Evolutionary conservation across 371 early-diverging fungal genomes (phyloP), one percentile per base, ranked within the genome.

Genomic region (Funneliformis caledonium): DNA sequence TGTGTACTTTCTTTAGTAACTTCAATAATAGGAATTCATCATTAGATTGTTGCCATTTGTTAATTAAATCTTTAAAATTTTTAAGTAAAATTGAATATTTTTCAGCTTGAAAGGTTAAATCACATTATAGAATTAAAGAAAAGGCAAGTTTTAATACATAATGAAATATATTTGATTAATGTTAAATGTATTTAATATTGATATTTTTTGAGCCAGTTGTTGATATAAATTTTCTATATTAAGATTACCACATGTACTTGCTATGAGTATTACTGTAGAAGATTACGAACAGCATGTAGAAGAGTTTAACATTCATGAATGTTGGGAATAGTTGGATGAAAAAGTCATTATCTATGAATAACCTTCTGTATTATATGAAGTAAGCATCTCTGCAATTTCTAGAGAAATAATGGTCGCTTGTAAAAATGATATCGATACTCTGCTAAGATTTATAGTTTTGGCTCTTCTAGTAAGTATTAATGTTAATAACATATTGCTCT

Each of bases 391-490:
- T 26, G 67, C 78, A 65, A 50, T 77, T 33, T 26, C 45, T 64
- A 62, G 64, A n/a, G n/a, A n/a, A n/a, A n/a, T n/a, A 26, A 3
- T 22, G 48, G 47, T 76, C 47, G 45, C 0, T 5, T 26, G 45
- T 45, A 43, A 37, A 16, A 64, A 64, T 47, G 42, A 65, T 65
- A n/a, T 22, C 65, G 65, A 8, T 77, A 33, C 64, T n/a, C 33
- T 65, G 78, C 67, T 7, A 37, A 67, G 6, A 67, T 78, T 48
- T 22, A 42, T 6, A 19, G 68, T 14, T 77, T 77, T 77, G 64
- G 78, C 47, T 4, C 78, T 67, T 52, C 78, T 47, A 43, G 78
- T 67, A 78, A 67, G 67, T 48, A 78, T 78, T 48, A 78, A 65
- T 78, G 9, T 48, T 12, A n/a, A 47, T 67, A 65, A 64, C 61